Evolutionary conservation across 2,329 filamentous ascomycete genomes (phyloP).

Genomic region (Leptographium lundbergii): DNA sequence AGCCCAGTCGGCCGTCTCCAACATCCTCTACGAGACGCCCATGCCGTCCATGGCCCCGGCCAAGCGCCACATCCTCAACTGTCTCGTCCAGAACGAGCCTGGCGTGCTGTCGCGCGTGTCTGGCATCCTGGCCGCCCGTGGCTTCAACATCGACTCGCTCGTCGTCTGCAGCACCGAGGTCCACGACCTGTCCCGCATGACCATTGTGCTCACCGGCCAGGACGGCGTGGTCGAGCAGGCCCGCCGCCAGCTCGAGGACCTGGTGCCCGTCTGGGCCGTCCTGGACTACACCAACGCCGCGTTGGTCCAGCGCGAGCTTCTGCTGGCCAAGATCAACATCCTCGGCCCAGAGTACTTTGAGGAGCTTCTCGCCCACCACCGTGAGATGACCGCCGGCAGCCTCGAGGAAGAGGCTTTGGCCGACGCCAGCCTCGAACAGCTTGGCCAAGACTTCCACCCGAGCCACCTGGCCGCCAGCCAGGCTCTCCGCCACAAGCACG

Average conservation of each 20-base stretch:
- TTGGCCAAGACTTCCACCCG: slow-evolving; percentile 69
- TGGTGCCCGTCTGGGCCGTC: slow-evolving; percentile 97
- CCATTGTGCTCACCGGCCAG: slow-evolving; percentile 90
- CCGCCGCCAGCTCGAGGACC: slow-evolving; percentile 83
- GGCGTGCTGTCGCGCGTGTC: slow-evolving; percentile 94
- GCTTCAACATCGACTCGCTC: slow-evolving; percentile 98
- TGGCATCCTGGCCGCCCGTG: slow-evolving; percentile 85
- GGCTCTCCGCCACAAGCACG: slow-evolving; percentile 90
- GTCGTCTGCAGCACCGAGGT: slow-evolving; percentile 98
- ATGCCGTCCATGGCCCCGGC: slow-evolving; percentile 69
- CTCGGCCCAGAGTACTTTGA: slow-evolving; percentile 97
- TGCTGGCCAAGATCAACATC: slow-evolving; percentile 93
- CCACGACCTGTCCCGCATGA: slow-evolving; percentile 94
- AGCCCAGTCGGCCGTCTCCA: slow-evolving; percentile 88
- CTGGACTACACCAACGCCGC: slow-evolving; percentile 89
- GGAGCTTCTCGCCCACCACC: slow-evolving; percentile 88
- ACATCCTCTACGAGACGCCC: slow-evolving; percentile 97
- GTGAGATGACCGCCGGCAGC: slow-evolving; percentile 56
- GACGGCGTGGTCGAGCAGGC: slow-evolving; percentile 97
- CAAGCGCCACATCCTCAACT: slow-evolving; percentile 95
- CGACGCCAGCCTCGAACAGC: slow-evolving; percentile 31
- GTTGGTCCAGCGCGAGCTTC: slow-evolving; percentile 86
- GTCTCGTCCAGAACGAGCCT: slow-evolving; percentile 96
- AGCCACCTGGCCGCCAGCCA: slow-evolving; percentile 75
- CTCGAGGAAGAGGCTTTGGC: slow-evolving; percentile 32